Evolutionary conservation across 495 filamentous ascomycete species (phyloP).

Genomic region (Diplogelasinospora grovesii): DNA sequence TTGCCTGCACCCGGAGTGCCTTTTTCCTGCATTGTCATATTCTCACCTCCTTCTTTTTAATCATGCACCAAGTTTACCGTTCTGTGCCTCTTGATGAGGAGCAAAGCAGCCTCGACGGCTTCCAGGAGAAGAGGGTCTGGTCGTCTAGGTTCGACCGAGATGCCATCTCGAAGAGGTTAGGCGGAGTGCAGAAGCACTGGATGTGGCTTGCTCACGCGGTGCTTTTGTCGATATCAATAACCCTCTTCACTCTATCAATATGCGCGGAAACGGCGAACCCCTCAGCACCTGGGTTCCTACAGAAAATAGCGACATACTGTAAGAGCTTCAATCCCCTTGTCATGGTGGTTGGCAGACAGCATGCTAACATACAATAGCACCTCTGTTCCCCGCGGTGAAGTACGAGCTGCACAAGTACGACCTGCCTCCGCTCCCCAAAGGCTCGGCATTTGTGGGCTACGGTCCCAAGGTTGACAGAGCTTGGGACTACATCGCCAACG

Average conservation of each 20-base stretch:
- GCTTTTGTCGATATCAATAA: slow-evolving; percentile 34
- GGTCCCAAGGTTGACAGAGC: slow-evolving; percentile 38
- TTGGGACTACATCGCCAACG: slow-evolving; percentile 39
- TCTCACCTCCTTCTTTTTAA: slow-evolving; percentile 4
- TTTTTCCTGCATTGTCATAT: slow-evolving; percentile 14
- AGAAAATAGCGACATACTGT: slow-evolving; percentile 25
- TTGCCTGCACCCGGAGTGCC: slow-evolving; percentile 35
- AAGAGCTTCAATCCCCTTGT: slow-evolving; percentile 9
- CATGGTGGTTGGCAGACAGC: too few relatives aligned
- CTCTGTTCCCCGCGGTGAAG: slow-evolving; percentile 37
- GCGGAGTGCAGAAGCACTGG: slow-evolving; percentile 21
- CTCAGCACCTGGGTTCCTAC: slow-evolving; percentile 3
- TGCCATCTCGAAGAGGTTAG: background rate
- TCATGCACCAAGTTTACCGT: slow-evolving; percentile 28
- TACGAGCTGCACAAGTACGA: slow-evolving; percentile 40
- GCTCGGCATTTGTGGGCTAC: slow-evolving; percentile 35
- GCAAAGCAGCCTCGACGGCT: slow-evolving; percentile 17
- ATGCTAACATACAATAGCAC: slow-evolving; percentile 29
- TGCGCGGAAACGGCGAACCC: slow-evolving; percentile 25
- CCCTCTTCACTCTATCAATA: slow-evolving; percentile 36
- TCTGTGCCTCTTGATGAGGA: slow-evolving; percentile 35
- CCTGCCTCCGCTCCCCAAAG: slow-evolving; percentile 29
- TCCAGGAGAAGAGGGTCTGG: slow-evolving; percentile 17
- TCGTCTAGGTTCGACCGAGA: slow-evolving; percentile 8
- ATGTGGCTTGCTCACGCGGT: slow-evolving; percentile 39